Evolutionary conservation across 1,284 basidiomycete species (phyloP), one percentile per base, ranked within the genome.

Genomic region (Apiotrichum veenhuisii): DNA sequence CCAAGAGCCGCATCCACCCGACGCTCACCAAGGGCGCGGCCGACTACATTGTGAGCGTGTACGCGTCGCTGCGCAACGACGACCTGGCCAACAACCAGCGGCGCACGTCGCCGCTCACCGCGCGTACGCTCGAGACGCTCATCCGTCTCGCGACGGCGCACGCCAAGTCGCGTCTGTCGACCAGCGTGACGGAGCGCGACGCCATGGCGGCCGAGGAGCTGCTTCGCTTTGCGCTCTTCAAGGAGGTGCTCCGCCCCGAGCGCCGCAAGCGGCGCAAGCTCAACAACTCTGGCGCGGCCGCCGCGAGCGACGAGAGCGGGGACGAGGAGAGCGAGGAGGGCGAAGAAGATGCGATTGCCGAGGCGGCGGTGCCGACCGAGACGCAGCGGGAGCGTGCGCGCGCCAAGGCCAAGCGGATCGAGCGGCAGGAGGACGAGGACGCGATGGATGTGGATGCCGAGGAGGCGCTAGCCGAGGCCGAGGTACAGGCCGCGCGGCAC

Each of bases 61-160:
- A 98, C 78, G 87, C 93, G 38, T 87, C 83, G 52, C 80, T 99
- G 68, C 82, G 96, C 54, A 98, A 98, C 74, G 91, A 96, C 70
- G 90, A 92, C 66, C 83, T 90, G 64, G 90, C 92, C 64, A 87
- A 86, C 33, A 96, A 95, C 72, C 86, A 86, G 75, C 95, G 91
- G 80, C 40, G 96, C 89, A 99, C 96, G 5, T 91, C 95, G 14
- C 96, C 96, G 2, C 80, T 99, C 63, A 99, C 96, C 1, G 95
- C 96, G 17, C 93, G 96, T 84, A 98, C 96, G 8, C 85, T 99
- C 56, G 96, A 99, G 79, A 99, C 96, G 1, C 83, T 99, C 44
- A 99, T 99, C 74, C 96, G 96, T 82, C 84, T 99, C 17, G 85
- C 96, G 8, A 98, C 95, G 18, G 96, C 96, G 0, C 96, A 98